phyloP scores from a whole-genome alignment of 257 asterid genomes.

The Solanum acaule region DNA sequence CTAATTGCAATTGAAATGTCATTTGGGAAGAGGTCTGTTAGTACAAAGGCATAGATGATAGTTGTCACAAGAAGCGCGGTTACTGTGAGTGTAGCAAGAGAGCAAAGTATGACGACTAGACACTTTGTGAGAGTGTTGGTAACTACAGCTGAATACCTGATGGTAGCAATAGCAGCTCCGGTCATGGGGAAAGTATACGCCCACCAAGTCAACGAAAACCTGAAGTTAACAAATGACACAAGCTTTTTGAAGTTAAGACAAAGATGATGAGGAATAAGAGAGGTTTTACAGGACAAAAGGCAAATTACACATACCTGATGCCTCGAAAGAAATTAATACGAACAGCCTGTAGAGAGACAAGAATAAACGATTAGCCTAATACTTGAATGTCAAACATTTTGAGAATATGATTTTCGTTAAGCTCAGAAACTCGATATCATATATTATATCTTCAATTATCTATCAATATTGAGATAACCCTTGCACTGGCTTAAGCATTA shows the following conservation, averaged over 20 bases:
- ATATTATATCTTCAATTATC: neutral
- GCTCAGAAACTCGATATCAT: neutral
- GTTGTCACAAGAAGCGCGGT: slow-evolving; percentile 44
- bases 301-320: slow-evolving; percentile 28
- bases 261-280: neutral
- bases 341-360: slow-evolving; percentile 40
- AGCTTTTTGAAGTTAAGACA: neutral
- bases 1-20: slow-evolving; percentile 74
- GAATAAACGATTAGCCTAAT: neutral
- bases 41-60: slow-evolving; percentile 55
- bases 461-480: neutral
- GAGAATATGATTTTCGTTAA: neutral
- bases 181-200: slow-evolving; percentile 95
- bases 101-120: slow-evolving; percentile 35
- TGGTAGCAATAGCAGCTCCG: slow-evolving; percentile 63
- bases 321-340: slow-evolving; percentile 85
- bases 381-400: neutral
- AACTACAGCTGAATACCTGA: slow-evolving; percentile 45
- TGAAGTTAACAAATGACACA: neutral
- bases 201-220: slow-evolving; percentile 91
- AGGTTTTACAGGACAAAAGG: neutral
- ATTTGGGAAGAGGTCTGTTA: slow-evolving; percentile 60
- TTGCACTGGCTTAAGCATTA: neutral
- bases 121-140: slow-evolving; percentile 22
- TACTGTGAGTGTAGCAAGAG: slow-evolving; percentile 46